Evolutionary conservation across 495 filamentous ascomycete species (phyloP), one percentile per base, ranked within the genome.

Genomic region (Tuber microsphaerosporum): DNA sequence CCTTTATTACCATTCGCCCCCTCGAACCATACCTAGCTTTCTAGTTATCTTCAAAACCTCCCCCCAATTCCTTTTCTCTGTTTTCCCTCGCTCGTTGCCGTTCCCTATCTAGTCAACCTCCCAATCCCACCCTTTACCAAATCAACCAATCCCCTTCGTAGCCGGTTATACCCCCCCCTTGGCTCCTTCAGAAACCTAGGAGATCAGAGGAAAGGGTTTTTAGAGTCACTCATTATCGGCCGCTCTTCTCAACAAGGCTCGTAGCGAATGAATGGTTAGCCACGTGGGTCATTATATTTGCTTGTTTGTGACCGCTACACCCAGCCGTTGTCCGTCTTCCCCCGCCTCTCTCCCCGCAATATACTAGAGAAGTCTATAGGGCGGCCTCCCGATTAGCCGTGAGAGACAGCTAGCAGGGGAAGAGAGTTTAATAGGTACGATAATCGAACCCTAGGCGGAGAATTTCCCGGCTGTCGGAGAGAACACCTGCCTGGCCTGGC

Each of bases 401-500:
- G 72, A 78, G 56, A 65, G 56, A 65, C 56, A 31, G 56, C 56
- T 65, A 65, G 56, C 56, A 65, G 56, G 56, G 51, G 56, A 14
- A 34, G 56, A 14, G 56, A 73, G 70, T 73, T 70, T 79, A 79
- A 73, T 69, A 79, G 73, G 77, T 76, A n/a, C n/a, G n/a, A n/a
- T n/a, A 69, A 77, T 43, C 69, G 72, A 19, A 79, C 76, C 77
- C 77, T 73, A 79, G 72, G 76, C 77, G 77, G 77, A 79, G 77
- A 79, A 79, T 79, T 78, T 79, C 77, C 77, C 76, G 77, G 75
- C 34, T 79, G 72, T 75, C 77, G 76, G 77, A 73, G 76, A 73
- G 75, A 71, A 79, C 65, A 69, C 45, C 46, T 42, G 72, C 70
- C 46, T 73, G 61, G 73, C 72, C 77, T 70, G 65, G 75, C 76